Percentiles rank a stretch among this genome's conserved stretches.
phyloP scores from a whole-genome alignment of 2,329 filamentous ascomycete genomes.

The Ophiostoma piceae region DNA sequence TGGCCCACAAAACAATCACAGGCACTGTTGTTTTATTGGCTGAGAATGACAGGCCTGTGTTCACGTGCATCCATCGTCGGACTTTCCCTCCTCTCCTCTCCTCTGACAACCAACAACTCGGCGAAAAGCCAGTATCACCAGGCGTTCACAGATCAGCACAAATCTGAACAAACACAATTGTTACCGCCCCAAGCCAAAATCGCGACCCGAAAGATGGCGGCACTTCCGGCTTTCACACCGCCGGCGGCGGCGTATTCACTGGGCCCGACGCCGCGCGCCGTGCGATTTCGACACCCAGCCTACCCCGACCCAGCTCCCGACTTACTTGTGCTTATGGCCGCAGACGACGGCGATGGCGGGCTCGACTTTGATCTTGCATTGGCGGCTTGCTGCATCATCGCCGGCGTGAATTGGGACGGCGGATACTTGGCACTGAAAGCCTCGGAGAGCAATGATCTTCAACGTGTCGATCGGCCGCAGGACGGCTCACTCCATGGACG shows the following conservation, averaged over 20 bases:
- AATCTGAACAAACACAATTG: background rate
- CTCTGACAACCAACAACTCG: too few species aligned
- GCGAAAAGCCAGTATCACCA: too few species aligned
- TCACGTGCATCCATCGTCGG: too few species aligned
- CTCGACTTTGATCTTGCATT: conserved; percentile 20
- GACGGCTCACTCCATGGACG: conserved; percentile 7
- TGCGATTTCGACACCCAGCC: conserved; percentile 21
- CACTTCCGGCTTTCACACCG: background rate
- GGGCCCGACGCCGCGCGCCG: conserved; percentile 16
- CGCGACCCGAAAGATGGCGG: background rate
- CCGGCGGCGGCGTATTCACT: conserved; percentile 5
- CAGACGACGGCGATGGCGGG: conserved; percentile 18
- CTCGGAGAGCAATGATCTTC: conserved; percentile 5
- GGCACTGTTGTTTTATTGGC: too few species aligned
- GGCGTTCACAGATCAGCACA: too few species aligned
- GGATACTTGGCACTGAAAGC: conserved; percentile 19
- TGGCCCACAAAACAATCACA: too few species aligned
- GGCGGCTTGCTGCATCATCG: conserved; percentile 20
- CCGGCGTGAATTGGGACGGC: conserved; percentile 20
- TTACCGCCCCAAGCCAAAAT: background rate
- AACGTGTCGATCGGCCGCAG: conserved; percentile 16
- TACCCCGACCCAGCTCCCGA: conserved; percentile 21
- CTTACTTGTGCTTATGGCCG: conserved; percentile 21
- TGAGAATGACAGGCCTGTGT: too few species aligned
- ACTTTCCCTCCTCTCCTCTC: too few species aligned